Conservation (phyloP, 805 yeast species). For the Cyberlindnera meyerae region DNA sequence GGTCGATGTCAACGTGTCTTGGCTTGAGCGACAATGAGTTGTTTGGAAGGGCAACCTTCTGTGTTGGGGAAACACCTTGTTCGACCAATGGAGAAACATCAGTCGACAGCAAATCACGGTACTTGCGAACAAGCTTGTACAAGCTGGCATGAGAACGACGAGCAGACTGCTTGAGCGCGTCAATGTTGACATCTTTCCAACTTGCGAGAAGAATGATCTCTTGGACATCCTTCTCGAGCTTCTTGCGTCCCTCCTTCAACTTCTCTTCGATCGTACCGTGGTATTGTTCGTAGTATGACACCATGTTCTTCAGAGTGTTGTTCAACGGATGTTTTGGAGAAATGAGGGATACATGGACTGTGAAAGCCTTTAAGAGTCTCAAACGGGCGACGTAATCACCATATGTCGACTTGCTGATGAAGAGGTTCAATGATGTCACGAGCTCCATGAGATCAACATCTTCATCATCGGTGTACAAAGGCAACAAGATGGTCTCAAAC, state of each 20-base stretch:
- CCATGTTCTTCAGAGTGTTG: conserved; percentile 50
- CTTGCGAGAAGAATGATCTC: conserved; percentile 88
- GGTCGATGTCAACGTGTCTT: conserved; percentile 11
- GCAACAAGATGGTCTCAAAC: conserved; percentile 69
- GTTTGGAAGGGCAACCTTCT: conserved; percentile 11
- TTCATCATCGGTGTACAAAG: conserved; percentile 33
- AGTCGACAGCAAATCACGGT: conserved; percentile 55
- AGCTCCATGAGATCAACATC: conserved; percentile 33
- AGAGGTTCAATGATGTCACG: conserved; percentile 62
- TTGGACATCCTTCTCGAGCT: conserved; percentile 69
- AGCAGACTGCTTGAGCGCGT: conserved; percentile 91
- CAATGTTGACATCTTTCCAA: conserved; percentile 95
- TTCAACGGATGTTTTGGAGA: conserved; percentile 26
- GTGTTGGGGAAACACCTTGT: conserved; percentile 41
- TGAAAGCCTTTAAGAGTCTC: conserved; percentile 58
- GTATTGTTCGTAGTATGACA: conserved; percentile 67
- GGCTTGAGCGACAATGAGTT: conserved; percentile 6
- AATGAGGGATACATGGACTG: conserved; percentile 41
- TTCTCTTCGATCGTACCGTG: conserved; percentile 40
- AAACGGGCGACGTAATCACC: conserved; percentile 72
- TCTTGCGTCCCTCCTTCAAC: conserved; percentile 42
- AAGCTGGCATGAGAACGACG: conserved; percentile 79
- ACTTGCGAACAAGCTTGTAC: conserved; percentile 79
- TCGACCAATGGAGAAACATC: conserved; percentile 55
- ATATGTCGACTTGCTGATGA: conserved; percentile 65